phyloP scores from a whole-genome alignment of 2,329 filamentous ascomycete species.

The Elsinoe necatrix region DNA sequence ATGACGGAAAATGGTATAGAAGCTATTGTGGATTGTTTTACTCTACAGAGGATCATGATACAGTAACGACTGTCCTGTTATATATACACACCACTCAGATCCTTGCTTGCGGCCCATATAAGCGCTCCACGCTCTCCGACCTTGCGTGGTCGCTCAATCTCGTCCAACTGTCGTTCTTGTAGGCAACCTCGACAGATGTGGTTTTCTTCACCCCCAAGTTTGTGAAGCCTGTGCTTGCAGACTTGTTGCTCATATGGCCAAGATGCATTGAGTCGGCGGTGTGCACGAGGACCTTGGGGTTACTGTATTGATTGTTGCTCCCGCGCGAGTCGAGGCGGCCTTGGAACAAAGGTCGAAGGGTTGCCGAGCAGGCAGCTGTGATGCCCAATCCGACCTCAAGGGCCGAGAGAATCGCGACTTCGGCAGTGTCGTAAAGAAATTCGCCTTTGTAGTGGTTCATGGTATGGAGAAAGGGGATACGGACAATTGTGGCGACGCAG shows the following conservation, averaged over 20 bases:
- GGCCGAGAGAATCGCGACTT: conserved; percentile 30
- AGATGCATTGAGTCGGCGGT: not conserved
- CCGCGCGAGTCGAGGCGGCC: conserved; percentile 1
- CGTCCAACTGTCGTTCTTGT: conserved; percentile 11
- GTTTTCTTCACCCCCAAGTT: conserved; percentile 7
- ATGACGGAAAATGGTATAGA: not conserved
- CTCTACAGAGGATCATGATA: not conserved
- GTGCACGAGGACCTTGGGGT: conserved; percentile 6
- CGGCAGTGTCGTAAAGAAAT: conserved; percentile 37
- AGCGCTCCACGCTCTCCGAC: not conserved
- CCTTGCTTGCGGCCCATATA: not conserved
- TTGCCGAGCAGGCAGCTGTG: conserved; percentile 41
- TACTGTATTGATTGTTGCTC: not conserved
- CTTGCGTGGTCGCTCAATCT: not conserved
- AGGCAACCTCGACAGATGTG: not conserved
- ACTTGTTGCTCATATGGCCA: not conserved
- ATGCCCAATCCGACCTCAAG: conserved; percentile 30
- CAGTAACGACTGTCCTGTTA: not conserved
- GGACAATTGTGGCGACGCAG: conserved; percentile 43
- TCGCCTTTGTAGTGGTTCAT: conserved; percentile 34
- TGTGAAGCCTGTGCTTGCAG: not conserved
- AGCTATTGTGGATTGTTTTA: not conserved
- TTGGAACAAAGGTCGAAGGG: conserved; percentile 40
- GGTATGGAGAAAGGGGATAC: conserved; percentile 37
- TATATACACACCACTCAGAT: not conserved